phyloP scores from a whole-genome alignment of 768 basidiomycete genomes.

The Russula virescens region DNA sequence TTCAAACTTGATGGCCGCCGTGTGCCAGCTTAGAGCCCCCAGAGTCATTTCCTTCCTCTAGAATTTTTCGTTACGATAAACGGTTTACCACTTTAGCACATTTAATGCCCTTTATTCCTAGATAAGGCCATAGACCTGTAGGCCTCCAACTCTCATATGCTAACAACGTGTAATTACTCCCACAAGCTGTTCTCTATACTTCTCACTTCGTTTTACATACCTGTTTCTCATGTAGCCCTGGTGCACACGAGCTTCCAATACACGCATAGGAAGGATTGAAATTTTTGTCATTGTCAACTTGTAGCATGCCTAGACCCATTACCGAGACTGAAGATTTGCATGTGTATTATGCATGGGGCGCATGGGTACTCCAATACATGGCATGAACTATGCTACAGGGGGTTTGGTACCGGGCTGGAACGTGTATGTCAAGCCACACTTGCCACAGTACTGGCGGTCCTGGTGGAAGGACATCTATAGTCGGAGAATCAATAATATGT shows the following conservation, averaged over 20 bases:
- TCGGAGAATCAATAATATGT: not conserved
- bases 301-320: not conserved
- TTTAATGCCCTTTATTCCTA: constrained; percentile 7
- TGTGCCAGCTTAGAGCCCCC: not conserved
- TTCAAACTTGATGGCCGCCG: constrained; percentile 8
- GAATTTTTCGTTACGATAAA: too few relatives aligned
- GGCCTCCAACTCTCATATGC: not conserved
- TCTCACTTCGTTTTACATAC: not conserved
- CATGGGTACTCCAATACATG: constrained; percentile 2
- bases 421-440: constrained; percentile 84
- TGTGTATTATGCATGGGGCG: not conserved
- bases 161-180: constrained; percentile 2
- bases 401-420: constrained; percentile 79
- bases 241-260: not conserved
- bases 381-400: constrained; percentile 48
- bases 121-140: constrained; percentile 9
- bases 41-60: too few relatives aligned
- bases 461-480: constrained; percentile 95
- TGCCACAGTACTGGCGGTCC: constrained; percentile 97
- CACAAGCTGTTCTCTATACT: not conserved
- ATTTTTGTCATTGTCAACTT: not conserved
- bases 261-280: not conserved
- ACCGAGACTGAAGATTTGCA: too few relatives aligned
- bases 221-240: not conserved
- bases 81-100: not conserved